These are phyloP conservation scores for Globisporangium paddicum DNA, from an alignment of 352 stramenopile genomes.

Conservation along the genomic window DNA sequence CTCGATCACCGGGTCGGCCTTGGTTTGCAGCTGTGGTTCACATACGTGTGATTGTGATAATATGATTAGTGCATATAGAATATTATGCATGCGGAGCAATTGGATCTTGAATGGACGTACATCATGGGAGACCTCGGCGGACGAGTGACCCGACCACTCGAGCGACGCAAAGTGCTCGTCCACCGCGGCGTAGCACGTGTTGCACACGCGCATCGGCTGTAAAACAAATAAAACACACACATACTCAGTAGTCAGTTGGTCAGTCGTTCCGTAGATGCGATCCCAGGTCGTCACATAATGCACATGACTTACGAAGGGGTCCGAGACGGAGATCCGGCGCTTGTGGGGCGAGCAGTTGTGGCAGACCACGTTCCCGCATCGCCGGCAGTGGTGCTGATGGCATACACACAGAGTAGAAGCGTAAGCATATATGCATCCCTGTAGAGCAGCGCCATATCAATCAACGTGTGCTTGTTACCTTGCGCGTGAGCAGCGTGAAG, in stretches of 20 bases:
- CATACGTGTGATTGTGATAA: no score
- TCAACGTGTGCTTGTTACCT: conserved; percentile 28
- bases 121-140: conserved; percentile 38
- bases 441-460: background rate
- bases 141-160: conserved; percentile 78
- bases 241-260: no score
- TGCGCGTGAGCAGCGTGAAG: conserved; percentile 79
- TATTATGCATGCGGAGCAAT: no score
- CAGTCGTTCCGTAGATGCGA: no score
- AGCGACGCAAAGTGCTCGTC: conserved; percentile 82
- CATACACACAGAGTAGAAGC: background rate
- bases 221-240: background rate
- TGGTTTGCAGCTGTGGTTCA: conserved; percentile 42
- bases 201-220: conserved; percentile 84
- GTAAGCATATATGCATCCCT: background rate
- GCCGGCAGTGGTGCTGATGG: conserved; percentile 76
- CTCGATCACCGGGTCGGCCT: conserved; percentile 75
- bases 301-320: conserved; percentile 63
- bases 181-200: conserved; percentile 78
- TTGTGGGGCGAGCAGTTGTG: conserved; percentile 86
- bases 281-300: no score
- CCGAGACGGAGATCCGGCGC: conserved; percentile 70
- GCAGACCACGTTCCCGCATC: conserved; percentile 82
- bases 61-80: no score
- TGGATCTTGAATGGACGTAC: background rate